A percentile compares a stretch with the other conserved stretches of the same genome.
Conservation (phyloP, 176 grass and related monocot species). For the Cenchrus fungigraminus region DNA sequence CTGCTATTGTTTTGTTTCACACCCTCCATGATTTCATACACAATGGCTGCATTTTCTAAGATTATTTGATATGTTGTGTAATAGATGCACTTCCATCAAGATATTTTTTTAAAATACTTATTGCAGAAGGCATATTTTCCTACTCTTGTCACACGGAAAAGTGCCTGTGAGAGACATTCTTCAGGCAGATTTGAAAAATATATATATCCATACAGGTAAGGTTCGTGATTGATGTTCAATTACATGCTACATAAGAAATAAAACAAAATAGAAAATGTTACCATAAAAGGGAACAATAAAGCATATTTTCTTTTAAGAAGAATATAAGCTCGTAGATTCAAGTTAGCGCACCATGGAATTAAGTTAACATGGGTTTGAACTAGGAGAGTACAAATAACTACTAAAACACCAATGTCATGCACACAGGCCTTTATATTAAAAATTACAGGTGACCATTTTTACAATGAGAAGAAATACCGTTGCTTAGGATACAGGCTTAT, state of each 20-base stretch:
- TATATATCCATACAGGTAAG: not conserved
- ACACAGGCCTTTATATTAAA: not conserved
- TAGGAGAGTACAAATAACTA: not conserved
- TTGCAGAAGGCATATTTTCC: slow-evolving; percentile 3
- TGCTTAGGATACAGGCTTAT: slow-evolving; percentile 8
- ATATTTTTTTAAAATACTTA: not conserved
- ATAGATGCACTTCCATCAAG: slow-evolving; percentile 1
- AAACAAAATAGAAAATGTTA: not conserved
- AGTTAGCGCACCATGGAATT: not conserved
- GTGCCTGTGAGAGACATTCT: not conserved
- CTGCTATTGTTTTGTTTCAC: not conserved
- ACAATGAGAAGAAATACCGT: not conserved
- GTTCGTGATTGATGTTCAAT: not conserved
- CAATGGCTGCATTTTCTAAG: not conserved
- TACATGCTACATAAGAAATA: not conserved
- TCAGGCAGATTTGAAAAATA: not conserved
- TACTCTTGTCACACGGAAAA: not conserved
- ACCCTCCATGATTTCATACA: not conserved
- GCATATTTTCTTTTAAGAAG: not conserved
- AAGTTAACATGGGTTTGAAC: not conserved
- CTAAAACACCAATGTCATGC: not conserved
- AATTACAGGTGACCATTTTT: not conserved
- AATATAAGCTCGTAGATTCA: not conserved
- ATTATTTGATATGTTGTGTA: not conserved
- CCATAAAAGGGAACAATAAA: not conserved